These are phyloP conservation scores for Pleurotus citrinopileatus DNA, from an alignment of 768 basidiomycete genomes.

Conservation along the genomic window DNA sequence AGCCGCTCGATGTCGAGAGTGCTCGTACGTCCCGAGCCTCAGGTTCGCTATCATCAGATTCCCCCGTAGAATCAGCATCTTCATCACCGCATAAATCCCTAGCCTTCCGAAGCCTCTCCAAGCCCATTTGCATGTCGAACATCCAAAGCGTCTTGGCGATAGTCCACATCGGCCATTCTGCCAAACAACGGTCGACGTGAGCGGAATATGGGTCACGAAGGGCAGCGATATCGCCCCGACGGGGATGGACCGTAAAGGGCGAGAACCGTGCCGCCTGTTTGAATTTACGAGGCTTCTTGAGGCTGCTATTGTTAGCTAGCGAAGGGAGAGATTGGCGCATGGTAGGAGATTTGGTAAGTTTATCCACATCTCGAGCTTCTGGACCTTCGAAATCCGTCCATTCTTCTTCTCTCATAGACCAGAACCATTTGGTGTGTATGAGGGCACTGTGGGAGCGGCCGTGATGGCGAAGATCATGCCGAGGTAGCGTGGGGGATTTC, in stretches of 20 bases:
- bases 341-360: conserved; percentile 11
- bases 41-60: conserved; percentile 12
- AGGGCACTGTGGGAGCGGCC: conserved; percentile 64
- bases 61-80: neutral
- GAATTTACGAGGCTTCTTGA: conserved; percentile 7
- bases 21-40: conserved; percentile 23
- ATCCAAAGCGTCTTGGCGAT: conserved; percentile 66
- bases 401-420: conserved; percentile 53
- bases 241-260: conserved; percentile 49
- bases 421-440: conserved; percentile 58
- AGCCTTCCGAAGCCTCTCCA: conserved; percentile 14
- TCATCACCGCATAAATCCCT: conserved; percentile 2
- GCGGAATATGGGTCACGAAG: conserved; percentile 56
- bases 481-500: conserved; percentile 18
- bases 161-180: conserved; percentile 58
- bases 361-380: conserved; percentile 4
- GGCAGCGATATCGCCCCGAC: conserved; percentile 58
- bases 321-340: conserved; percentile 11
- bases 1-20: conserved; percentile 31
- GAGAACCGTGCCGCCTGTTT: conserved; percentile 4
- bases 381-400: conserved; percentile 36
- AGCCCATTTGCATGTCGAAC: conserved; percentile 47
- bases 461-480: conserved; percentile 50
- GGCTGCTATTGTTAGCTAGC: conserved; percentile 1
- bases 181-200: conserved; percentile 59